Evolutionary conservation across 371 early-diverging fungal species (phyloP), one percentile per base, ranked within the genome.

Genomic region (Gilbertella persicaria): DNA sequence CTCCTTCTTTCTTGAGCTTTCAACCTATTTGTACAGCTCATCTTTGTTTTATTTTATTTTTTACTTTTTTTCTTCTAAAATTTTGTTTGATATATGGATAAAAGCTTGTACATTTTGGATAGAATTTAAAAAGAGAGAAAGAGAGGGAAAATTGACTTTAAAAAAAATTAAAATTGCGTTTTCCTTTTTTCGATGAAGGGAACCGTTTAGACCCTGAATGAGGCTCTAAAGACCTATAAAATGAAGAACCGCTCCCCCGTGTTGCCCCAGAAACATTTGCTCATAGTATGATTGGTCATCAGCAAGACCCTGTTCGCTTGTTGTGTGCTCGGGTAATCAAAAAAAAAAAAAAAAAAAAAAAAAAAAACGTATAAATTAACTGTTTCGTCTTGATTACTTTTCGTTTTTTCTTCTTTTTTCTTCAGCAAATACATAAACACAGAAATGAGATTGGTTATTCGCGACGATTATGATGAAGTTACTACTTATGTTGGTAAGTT

Each of bases 391-490:
- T n/a, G n/a, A n/a, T n/a, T n/a, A n/a, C n/a, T n/a, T 38, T 40
- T 21, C 5, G 33, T 37, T 52, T 28, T 41, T 42, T 40, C 33
- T 58, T 25, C 46, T 46, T 33, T 45, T 42, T 47, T 30, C 16
- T 45, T 44, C 36, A 23, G 37, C 14, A 33, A 43, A 24, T 26
- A 5, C 37, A 40, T 19, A 41, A 56, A 28, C 36, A 23, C 21
- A 9, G 24, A 48, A 39, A 88, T 88, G 89, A 79, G 89, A 78
- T 74, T 88, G 45, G 82, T 88, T 59, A 84, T 88, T 53, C 84
- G 87, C 60, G 72, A 83, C 50, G 84, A 85, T 53, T 82, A 78
- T 57, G 79, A 83, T 28, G 80, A 76, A 52, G 86, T 86, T 14
- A 75, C 80, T 24, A 62, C 60, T 52, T 82, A 86, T 62, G 78